Base-by-base conservation (phyloP, 495 filamentous ascomycete species). In the Annulohypoxylon bovei region DNA sequence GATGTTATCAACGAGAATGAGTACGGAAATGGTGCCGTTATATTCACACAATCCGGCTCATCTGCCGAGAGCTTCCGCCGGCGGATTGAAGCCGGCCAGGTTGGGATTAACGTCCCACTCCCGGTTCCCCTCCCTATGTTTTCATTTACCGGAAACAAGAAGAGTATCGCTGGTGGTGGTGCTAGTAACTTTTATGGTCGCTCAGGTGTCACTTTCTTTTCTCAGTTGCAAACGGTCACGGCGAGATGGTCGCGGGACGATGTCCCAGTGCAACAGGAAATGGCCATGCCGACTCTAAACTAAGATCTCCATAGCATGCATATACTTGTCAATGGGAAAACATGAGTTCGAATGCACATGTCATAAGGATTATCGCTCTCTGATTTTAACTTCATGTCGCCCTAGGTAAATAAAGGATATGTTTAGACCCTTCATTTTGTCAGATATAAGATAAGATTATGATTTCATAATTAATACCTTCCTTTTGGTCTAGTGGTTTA, bases 91-190 rank as follows among this genome's bases (percentile, higher is more conserved):
- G 90, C 90, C 56, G 91, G 91, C 11, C 91, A 93, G 80, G 89
- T 93, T 9, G 91, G 91, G 30, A 89, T 93, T 78, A 94, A 94
- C 71, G 91, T 94, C 16, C 92, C 92, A 22, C 94, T 95, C 60
- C 87, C 87, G 8, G 94, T 97, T 4, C 95, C 95, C 14, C 84
- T 96, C 39, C 92, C 95, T 73, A 96, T 98, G 92, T 99, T 98
- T 82, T 92, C 88, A 54, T 99, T 99, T 82, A 99, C 95, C 20
- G 95, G 95, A 54, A 99, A 98, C 81, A 99, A 99, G 89, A 93
- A 91, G 85, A 94, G 91, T 76, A 86, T 99, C 50, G 95, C 95
- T 0, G 95, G 95, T 35, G 93, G 94, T 22, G 95, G 95, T 60
- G 94, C 92, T 37, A 97, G 90, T 81, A 95, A 92, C 8, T 99